Evolutionary conservation across 176 grass and related monocot species (phyloP).

Genomic region (Saccharum spontaneum): DNA sequence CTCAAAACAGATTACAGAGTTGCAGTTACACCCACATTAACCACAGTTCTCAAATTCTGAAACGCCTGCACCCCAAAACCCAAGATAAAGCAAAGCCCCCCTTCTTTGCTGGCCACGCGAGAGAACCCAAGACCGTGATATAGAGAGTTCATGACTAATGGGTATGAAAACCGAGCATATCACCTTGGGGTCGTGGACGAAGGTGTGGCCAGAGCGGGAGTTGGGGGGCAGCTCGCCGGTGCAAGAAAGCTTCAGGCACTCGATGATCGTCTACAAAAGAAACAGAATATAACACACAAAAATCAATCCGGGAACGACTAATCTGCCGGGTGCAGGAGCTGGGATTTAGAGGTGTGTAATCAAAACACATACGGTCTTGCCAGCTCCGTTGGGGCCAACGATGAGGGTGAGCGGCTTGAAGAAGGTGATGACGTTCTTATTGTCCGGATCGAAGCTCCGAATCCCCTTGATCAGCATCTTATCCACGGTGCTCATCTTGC

Average conservation of each 20-base stretch:
- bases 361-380: slow-evolving; percentile 66
- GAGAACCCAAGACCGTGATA: background rate
- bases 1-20: background rate
- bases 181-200: slow-evolving; percentile 94
- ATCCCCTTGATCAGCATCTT: slow-evolving; percentile 99
- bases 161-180: background rate
- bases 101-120: background rate
- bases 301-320: slow-evolving; percentile 7
- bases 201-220: slow-evolving; percentile 90
- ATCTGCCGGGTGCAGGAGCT: background rate
- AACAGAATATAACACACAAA: slow-evolving; percentile 2
- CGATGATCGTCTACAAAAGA: slow-evolving; percentile 78
- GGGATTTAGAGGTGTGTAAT: background rate
- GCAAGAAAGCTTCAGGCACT: slow-evolving; percentile 95
- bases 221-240: slow-evolving; percentile 93
- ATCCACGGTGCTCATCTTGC: slow-evolving; percentile 95
- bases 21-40: background rate
- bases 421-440: slow-evolving; percentile 99
- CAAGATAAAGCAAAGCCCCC: background rate
- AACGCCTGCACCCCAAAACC: background rate
- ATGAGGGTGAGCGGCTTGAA: slow-evolving; percentile 98
- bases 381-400: slow-evolving; percentile 92
- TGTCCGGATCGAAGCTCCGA: slow-evolving; percentile 97
- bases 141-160: background rate
- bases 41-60: background rate